Evolutionary conservation across 2,329 filamentous ascomycete species (phyloP), one percentile per base, ranked within the genome.

Genomic region (Fusarium siculi): DNA sequence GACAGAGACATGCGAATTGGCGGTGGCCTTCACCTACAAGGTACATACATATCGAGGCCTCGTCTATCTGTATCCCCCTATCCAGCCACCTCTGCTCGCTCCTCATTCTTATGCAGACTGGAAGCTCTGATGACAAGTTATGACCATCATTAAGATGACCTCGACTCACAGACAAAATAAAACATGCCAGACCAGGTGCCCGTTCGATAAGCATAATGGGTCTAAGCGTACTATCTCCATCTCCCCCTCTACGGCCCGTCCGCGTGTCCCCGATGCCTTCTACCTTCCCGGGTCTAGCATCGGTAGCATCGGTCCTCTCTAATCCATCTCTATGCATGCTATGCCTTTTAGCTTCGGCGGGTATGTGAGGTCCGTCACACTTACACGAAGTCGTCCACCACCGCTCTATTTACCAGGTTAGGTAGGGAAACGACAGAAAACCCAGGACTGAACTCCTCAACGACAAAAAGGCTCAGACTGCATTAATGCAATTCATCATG

Each of bases 351-450:
- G 78, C 75, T 62, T 56, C 74, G 77, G 78, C 78, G 78, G 77
- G 76, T 79, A 79, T 74, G 73, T 76, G 72, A 73, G 66, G 43
- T 58, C 57, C 64, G 59, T 79, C 75, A 79, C 77, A 78, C 70
- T 54, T 42, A 46, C 66, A 42, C 65, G 40, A 56, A 42, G 32
- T 42, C 42, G 32, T 54, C 57, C 47, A 62, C 61, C 68, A 60
- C 55, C 63, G 52, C 52, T 66, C 39, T 68, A 47, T 62, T 52
- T 53, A 40, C 47, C 32, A 67, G 53, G 49, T 25, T 53, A 28
- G 49, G 32, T 37, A 37, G 49, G 23, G n/a, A 14, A 37, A 18
- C 12, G 23, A 18, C 49, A 37, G 49, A 21, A 52, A 25, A 37
- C 32, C 11, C 10, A 39, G 32, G 23, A n/a, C 19, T 30, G 15